These are phyloP conservation scores for Clarireedia sp. DNA, from an alignment of 2,329 filamentous ascomycete genomes.

Conservation along the genomic window DNA sequence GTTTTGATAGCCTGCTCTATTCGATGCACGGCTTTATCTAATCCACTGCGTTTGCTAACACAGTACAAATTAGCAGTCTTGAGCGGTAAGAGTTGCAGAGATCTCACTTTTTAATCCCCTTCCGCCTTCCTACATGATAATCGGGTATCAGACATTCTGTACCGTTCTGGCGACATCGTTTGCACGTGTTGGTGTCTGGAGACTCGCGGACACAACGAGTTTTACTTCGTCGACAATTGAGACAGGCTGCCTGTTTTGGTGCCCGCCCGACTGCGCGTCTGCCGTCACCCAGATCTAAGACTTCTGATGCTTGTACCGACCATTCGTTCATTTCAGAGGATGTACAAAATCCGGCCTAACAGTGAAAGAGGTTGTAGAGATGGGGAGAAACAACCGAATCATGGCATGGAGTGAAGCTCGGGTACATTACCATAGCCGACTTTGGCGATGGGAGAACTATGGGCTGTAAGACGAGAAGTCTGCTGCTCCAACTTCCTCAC, in stretches of 20 bases:
- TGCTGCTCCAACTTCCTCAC: too few species aligned
- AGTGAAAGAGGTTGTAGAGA: too few species aligned
- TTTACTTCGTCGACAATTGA: slow-evolving; percentile 59
- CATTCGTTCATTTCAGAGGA: not conserved
- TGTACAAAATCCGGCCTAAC: not conserved
- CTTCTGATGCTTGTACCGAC: not conserved
- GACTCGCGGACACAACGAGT: slow-evolving; percentile 54
- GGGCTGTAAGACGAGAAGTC: too few species aligned
- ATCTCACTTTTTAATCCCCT: slow-evolving; percentile 67
- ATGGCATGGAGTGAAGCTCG: too few species aligned
- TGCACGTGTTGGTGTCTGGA: slow-evolving; percentile 44
- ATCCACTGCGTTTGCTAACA: slow-evolving; percentile 60
- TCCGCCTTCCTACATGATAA: slow-evolving; percentile 67
- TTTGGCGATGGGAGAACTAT: too few species aligned
- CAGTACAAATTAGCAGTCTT: not conserved
- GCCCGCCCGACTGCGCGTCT: not conserved
- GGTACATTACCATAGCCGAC: too few species aligned
- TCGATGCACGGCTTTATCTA: slow-evolving; percentile 67
- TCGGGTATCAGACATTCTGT: slow-evolving; percentile 59
- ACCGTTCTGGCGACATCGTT: slow-evolving; percentile 50
- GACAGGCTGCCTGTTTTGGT: slow-evolving; percentile 44
- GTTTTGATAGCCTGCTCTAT: slow-evolving; percentile 62
- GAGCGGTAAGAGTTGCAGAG: not conserved
- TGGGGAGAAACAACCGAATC: too few species aligned
- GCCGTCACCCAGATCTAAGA: not conserved